Evolutionary conservation across 805 yeast genomes (phyloP), one percentile per base, ranked within the genome.

Genomic region (Myxozyma udenii): DNA sequence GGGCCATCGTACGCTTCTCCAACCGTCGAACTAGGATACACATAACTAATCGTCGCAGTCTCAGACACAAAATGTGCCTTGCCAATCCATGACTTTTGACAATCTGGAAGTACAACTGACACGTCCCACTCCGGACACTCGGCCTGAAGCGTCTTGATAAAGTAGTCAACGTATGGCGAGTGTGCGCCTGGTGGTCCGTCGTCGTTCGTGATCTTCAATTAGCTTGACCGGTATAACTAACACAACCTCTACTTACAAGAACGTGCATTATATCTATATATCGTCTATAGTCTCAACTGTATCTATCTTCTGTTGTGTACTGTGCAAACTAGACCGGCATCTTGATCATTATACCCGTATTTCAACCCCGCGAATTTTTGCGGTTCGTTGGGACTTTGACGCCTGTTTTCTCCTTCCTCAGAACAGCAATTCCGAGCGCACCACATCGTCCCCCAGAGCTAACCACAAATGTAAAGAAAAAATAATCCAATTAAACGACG

Each of bases 51-150:
- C 71, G 74, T 66, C 66, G 87, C 18, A 74, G 71, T 65, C 76
- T 80, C 51, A 75, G 82, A 69, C 58, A 73, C 51, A 44, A 93
- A 81, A 72, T 90, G 97, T 4, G 98, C 98, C 68, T 93, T 93
- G 33, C 96, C 96, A 51, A 89, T 91, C 98, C 98, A 93, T 12
- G 97, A 90, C 63, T 58, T 71, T 61, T 87, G 95, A 47, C 81
- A 78, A 54, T 74, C 71, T 11, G 98, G 98, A 2, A 93, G 84
- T 24, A 84, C 89, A 19, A 90, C 81, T 22, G 89, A 81, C 28
- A 90, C 69, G 24, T 85, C 79, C 98, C 98, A 91, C 65, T 87
- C 81, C 4, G 96, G 87, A n/a, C n/a, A n/a, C 47, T 72, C 61
- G 38, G 73, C 66, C 41, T 66, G 65, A 41, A 90, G 74, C 43